phyloP scores from a whole-genome alignment of 106 monocot genomes.

The Phalaenopsis equestris region DNA sequence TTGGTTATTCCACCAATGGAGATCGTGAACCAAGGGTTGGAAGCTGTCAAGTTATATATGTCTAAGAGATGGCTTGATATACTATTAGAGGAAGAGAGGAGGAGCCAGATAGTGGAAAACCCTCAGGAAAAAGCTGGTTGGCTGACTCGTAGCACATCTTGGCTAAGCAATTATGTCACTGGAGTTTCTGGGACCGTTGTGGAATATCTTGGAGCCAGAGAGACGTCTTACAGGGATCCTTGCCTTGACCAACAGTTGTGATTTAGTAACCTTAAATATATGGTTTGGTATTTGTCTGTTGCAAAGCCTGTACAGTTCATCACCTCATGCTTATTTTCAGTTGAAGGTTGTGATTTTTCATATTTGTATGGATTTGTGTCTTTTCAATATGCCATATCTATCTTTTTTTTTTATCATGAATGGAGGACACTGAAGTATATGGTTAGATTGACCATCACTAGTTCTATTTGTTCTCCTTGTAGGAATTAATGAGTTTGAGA shows the following conservation, averaged over 20 bases:
- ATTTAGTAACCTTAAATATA: constrained; percentile 9
- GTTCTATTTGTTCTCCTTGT: no score
- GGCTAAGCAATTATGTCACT: constrained; percentile 34
- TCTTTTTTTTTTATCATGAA: neutral
- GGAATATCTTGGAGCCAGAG: constrained; percentile 34
- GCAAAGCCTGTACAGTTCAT: neutral
- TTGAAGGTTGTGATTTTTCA: neutral
- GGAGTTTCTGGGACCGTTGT: constrained; percentile 44
- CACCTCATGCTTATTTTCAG: neutral
- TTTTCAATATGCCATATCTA: neutral
- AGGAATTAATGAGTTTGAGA: no score
- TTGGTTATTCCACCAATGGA: constrained; percentile 52
- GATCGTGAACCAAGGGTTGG: constrained; percentile 42
- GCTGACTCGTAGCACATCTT: constrained; percentile 34
- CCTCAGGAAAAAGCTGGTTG: constrained; percentile 11
- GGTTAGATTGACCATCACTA: no score
- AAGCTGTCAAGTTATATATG: constrained; percentile 53
- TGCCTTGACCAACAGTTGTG: constrained; percentile 56
- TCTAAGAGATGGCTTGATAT: constrained; percentile 11
- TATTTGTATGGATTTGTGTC: neutral
- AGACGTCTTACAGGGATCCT: constrained; percentile 42
- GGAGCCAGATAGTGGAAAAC: constrained; percentile 21
- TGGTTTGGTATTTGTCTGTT: neutral
- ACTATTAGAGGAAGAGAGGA: constrained; percentile 35
- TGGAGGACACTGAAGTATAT: neutral